Conservation (phyloP, 2,329 filamentous ascomycete species). For the Chaetomium sp. region DNA sequence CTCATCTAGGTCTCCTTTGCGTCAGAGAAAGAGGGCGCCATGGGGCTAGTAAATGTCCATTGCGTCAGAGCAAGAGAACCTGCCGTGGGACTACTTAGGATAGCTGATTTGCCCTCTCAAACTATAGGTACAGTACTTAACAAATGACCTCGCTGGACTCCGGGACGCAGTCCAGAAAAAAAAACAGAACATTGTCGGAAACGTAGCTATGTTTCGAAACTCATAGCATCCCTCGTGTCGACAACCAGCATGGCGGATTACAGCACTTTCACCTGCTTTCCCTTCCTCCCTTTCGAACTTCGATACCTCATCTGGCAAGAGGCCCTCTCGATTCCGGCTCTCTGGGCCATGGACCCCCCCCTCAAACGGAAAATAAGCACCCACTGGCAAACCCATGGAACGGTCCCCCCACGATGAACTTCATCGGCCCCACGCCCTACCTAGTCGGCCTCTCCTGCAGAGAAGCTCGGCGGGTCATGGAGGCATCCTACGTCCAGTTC, state of each 20-base stretch:
- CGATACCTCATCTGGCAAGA: slow-evolving; percentile 10
- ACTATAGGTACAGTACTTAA: too few relatives aligned
- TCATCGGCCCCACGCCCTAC: not conserved
- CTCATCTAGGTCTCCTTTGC: too few relatives aligned
- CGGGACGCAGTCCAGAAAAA: too few relatives aligned
- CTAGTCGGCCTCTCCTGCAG: slow-evolving; percentile 1
- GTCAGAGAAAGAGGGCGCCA: too few relatives aligned
- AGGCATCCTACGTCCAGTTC: slow-evolving; percentile 2
- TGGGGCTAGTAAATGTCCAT: too few relatives aligned
- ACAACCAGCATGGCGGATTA: not conserved
- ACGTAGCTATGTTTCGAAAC: not conserved
- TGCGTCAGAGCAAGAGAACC: too few relatives aligned
- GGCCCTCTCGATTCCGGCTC: not conserved
- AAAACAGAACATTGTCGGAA: not conserved
- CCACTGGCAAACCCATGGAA: too few relatives aligned
- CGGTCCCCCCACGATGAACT: not conserved
- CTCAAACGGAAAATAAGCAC: not conserved
- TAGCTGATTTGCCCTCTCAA: too few relatives aligned
- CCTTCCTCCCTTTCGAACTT: not conserved
- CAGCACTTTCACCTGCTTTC: slow-evolving; percentile 3
- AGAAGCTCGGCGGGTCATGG: slow-evolving; percentile 12
- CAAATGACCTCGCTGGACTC: too few relatives aligned
- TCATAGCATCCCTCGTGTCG: not conserved
- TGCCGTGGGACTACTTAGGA: too few relatives aligned
- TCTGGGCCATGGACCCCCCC: not conserved